A percentile compares a stretch with the other conserved stretches of the same genome.
Conservation (phyloP, 139 green algal species). For the Astrephomene gubernaculifera region DNA sequence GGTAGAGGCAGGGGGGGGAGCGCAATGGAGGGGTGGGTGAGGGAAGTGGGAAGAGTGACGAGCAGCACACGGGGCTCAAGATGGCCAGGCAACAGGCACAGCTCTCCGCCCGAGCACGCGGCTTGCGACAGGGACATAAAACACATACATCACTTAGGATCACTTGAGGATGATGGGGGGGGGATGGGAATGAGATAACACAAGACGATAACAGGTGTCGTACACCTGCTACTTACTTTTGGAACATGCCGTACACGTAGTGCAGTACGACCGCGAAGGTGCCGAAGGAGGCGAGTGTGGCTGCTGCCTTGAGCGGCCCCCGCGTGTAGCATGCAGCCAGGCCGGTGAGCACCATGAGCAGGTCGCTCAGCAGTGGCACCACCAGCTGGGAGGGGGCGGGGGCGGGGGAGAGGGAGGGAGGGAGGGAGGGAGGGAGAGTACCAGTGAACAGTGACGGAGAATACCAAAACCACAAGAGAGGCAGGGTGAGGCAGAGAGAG, state of each 20-base stretch:
- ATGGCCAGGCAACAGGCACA: too few relatives aligned
- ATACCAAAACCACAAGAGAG: too few relatives aligned
- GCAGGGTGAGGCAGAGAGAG: too few relatives aligned
- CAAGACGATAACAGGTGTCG: too few relatives aligned
- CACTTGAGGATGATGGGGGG: not conserved
- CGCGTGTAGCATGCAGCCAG: constrained; percentile 39
- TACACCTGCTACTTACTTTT: constrained; percentile 10
- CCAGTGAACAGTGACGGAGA: too few relatives aligned
- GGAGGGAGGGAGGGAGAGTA: not conserved
- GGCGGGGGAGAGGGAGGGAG: not conserved
- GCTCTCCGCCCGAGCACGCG: too few relatives aligned
- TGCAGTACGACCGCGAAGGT: constrained; percentile 50
- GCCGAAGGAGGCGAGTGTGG: constrained; percentile 35
- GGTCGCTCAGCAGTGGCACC: constrained; percentile 37
- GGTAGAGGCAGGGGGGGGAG: not conserved
- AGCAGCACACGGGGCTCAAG: too few relatives aligned
- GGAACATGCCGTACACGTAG: constrained; percentile 50
- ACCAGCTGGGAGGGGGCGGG: constrained; percentile 6
- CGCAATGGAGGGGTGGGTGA: too few relatives aligned
- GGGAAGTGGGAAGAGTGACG: not conserved
- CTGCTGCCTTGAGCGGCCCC: constrained; percentile 3
- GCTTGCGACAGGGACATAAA: too few relatives aligned
- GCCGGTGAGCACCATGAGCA: constrained; percentile 60
- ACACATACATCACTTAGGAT: too few relatives aligned
- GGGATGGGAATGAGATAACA: not conserved